A percentile compares a stretch with the other conserved stretches of the same genome.
Conservation (phyloP, 371 early-diverging fungal genomes). For the Nematocida sp. region DNA sequence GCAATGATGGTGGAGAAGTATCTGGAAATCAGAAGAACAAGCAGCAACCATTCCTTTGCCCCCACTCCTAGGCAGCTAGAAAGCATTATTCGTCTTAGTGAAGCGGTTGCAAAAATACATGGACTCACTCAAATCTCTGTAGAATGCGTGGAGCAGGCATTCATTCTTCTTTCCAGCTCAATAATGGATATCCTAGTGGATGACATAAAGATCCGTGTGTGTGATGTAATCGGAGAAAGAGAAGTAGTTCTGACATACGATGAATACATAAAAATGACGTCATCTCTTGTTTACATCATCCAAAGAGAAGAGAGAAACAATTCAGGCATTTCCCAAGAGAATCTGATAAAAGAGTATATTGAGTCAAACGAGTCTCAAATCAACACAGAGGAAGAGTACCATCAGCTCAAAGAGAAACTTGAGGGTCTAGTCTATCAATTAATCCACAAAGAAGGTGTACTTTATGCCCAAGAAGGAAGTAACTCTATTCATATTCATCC, state of each 20-base stretch:
- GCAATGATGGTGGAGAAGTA: slow-evolving; percentile 77
- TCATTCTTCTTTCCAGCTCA: slow-evolving; percentile 77
- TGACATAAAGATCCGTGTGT: slow-evolving; percentile 69
- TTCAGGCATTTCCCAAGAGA: slow-evolving; percentile 67
- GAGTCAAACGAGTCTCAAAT: slow-evolving; percentile 70
- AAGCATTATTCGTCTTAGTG: slow-evolving; percentile 67
- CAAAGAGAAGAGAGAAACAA: slow-evolving; percentile 52
- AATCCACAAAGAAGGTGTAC: slow-evolving; percentile 66
- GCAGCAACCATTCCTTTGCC: slow-evolving; percentile 70
- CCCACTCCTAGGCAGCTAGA: slow-evolving; percentile 68
- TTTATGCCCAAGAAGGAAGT: slow-evolving; percentile 61
- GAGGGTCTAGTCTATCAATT: slow-evolving; percentile 72
- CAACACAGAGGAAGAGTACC: slow-evolving; percentile 71
- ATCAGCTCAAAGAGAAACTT: slow-evolving; percentile 70
- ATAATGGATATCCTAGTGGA: slow-evolving; percentile 84
- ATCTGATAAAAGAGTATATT: slow-evolving; percentile 76
- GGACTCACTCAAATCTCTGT: slow-evolving; percentile 60
- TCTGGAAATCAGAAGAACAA: slow-evolving; percentile 78
- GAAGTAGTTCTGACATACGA: slow-evolving; percentile 56
- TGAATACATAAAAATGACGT: slow-evolving; percentile 58
- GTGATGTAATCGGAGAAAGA: slow-evolving; percentile 66
- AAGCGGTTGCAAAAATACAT: slow-evolving; percentile 68
- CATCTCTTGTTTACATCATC: slow-evolving; percentile 54
- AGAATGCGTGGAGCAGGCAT: slow-evolving; percentile 81
- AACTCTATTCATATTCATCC: slow-evolving; percentile 65